Evolutionary conservation across 352 stramenopile species (phyloP).

Genomic region (Globisporangium apiculatum): DNA sequence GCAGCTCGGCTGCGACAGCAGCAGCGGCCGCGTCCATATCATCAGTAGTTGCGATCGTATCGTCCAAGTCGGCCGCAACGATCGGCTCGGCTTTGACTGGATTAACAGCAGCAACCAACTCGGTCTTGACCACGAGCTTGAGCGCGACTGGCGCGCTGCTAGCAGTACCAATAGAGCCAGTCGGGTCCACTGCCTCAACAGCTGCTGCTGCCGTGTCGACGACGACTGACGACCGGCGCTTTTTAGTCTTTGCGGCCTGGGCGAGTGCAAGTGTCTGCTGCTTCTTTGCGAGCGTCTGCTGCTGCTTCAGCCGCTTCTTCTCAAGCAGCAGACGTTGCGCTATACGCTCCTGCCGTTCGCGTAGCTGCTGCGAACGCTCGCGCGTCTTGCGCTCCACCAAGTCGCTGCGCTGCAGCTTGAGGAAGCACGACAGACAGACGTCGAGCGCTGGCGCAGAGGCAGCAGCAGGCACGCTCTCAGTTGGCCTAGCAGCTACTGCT

Average conservation of each 20-base stretch:
- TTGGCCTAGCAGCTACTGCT: not conserved
- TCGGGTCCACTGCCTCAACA: not conserved
- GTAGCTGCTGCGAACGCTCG: conserved; percentile 27
- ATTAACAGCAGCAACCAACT: not conserved
- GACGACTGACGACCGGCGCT: conserved; percentile 19
- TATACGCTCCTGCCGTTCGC: conserved; percentile 21
- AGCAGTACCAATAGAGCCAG: not conserved
- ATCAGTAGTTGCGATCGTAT: not conserved
- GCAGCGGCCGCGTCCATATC: not conserved
- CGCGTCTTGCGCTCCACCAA: conserved; percentile 51
- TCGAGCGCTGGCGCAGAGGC: conserved; percentile 20
- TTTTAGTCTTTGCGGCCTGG: conserved; percentile 19
- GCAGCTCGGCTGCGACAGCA: not conserved
- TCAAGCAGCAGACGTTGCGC: conserved; percentile 14
- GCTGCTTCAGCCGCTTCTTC: conserved; percentile 42
- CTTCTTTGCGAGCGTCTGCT: conserved; percentile 55
- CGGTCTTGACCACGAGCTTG: not conserved
- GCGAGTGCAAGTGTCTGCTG: conserved; percentile 28
- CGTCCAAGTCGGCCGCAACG: not conserved
- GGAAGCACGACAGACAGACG: conserved; percentile 61
- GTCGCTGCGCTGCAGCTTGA: conserved; percentile 60
- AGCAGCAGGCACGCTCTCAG: not conserved
- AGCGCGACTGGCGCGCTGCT: not conserved
- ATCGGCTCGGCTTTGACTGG: too few species aligned
- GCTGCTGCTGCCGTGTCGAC: not conserved